Base-by-base conservation (phyloP, 1,139 yeast species). In the Pichia sp. region DNA sequence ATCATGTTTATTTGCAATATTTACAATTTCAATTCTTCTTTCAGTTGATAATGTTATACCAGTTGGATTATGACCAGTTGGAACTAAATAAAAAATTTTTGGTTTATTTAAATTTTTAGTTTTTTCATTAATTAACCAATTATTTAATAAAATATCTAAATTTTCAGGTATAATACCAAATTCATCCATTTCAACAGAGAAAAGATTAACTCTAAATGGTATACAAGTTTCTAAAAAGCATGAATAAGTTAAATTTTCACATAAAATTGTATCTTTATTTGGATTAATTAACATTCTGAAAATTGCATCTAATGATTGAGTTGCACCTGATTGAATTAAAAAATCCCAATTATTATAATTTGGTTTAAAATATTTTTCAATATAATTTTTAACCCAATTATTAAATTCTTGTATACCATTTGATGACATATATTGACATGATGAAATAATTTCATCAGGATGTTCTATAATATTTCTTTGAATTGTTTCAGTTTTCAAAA, bases 291-390 rank as follows among this genome's bases (percentile, higher is more conserved):
- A 59, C 26, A 76, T 69, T 53, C 82, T 82, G 35, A 74, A 70
- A 11, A 78, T 70, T 52, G 82, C 77, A 56, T 75, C 78, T 51
- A 80, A 64, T 1, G 85, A 80, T 56, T 82, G 87, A 32, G 83
- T 80, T 4, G 85, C 81, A n/a, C 89, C 89, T 23, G 72, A 70
- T 37, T 81, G 70, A 25, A 79, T 54, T n/a, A 74, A 63, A 3
- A 71, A 62, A 43, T 67, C 69, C 87, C 87, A 82, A n/a, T 74
- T 72, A 3, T 62, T 61, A 55, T 73, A 78, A 1, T 60, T 30
- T 4, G 63, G 63, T 31, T 48, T 42, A 35, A 60, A 63, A 33
- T 49, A 51, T 22, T 44, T 40, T 7, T 43, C 48, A 8, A 57
- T 47, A 39, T 60, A 56, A 6, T 47, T 27, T 22, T 40, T 43